These are phyloP conservation scores for Raffaelea deltoideospora DNA, from an alignment of 2,329 filamentous ascomycete genomes.

Conservation along the genomic window DNA sequence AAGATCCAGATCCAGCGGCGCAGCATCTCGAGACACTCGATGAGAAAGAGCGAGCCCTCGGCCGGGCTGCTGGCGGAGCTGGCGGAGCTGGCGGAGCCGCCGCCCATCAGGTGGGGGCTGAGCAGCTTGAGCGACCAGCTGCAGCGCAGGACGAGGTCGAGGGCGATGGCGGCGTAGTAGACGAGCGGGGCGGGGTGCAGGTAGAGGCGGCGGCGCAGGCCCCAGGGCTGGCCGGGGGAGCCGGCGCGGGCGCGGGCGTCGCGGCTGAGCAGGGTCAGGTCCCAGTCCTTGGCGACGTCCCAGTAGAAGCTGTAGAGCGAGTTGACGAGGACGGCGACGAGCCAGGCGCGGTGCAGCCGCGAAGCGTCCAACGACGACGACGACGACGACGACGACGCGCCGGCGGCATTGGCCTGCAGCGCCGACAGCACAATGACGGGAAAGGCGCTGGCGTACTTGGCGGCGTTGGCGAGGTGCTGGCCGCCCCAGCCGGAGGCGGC, in stretches of 20 bases:
- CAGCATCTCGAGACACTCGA: constrained; percentile 76
- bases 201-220: constrained; percentile 57
- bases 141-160: constrained; percentile 72
- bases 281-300: constrained; percentile 96
- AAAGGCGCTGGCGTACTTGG: constrained; percentile 90
- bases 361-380: too few species aligned
- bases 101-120: constrained; percentile 65
- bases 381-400: too few species aligned
- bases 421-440: constrained; percentile 75
- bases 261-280: constrained; percentile 62
- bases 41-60: constrained; percentile 75
- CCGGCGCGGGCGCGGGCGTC: constrained; percentile 37
- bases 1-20: constrained; percentile 96
- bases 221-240: constrained; percentile 55
- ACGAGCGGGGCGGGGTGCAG: constrained; percentile 51
- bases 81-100: too few species aligned
- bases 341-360: constrained; percentile 43
- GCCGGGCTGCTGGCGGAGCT: constrained; percentile 76
- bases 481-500: constrained; percentile 77
- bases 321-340: constrained; percentile 63
- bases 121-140: constrained; percentile 86
- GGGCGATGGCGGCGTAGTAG: constrained; percentile 67
- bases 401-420: constrained; percentile 32
- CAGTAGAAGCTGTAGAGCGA: constrained; percentile 96
- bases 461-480: constrained; percentile 81